A percentile compares a stretch with the other conserved stretches of the same genome.
Conservation (phyloP, 805 yeast species). For the Maudiozyma pseudohumilis region DNA sequence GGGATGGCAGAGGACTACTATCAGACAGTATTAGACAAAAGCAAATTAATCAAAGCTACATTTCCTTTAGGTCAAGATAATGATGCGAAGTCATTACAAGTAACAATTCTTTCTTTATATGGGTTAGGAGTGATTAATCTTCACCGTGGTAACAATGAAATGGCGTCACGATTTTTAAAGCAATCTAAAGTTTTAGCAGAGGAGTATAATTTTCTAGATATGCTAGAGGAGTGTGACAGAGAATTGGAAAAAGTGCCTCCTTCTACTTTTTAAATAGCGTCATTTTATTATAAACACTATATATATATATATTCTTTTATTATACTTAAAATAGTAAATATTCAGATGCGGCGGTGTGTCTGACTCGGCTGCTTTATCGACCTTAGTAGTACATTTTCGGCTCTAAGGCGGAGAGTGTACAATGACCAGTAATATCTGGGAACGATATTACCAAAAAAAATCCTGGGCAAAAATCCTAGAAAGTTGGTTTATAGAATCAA, state of each 20-base stretch:
- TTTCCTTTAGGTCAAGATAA: conserved; percentile 16
- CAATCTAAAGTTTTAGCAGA: conserved; percentile 60
- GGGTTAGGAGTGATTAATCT: conserved; percentile 71
- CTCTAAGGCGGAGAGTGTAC: no score
- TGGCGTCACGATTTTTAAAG: conserved; percentile 47
- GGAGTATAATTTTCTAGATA: conserved; percentile 48
- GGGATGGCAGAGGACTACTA: conserved; percentile 32
- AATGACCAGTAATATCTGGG: no score
- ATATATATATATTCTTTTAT: neutral
- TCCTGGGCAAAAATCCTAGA: no score
- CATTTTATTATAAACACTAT: neutral
- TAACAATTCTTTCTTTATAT: conserved; percentile 65
- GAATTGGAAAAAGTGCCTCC: conserved; percentile 33
- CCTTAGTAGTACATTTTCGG: no score
- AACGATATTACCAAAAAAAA: no score
- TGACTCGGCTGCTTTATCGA: neutral
- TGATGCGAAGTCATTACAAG: conserved; percentile 39
- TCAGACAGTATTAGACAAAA: conserved; percentile 28
- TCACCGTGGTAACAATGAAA: conserved; percentile 41
- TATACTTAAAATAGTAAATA: neutral
- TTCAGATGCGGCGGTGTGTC: neutral
- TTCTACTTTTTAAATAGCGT: neutral
- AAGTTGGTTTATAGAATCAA: no score
- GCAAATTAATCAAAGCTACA: conserved; percentile 3
- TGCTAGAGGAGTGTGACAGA: conserved; percentile 48